Evolutionary conservation across 1,139 yeast genomes (phyloP).

Genomic region (Yamadazyma friedrichii): DNA sequence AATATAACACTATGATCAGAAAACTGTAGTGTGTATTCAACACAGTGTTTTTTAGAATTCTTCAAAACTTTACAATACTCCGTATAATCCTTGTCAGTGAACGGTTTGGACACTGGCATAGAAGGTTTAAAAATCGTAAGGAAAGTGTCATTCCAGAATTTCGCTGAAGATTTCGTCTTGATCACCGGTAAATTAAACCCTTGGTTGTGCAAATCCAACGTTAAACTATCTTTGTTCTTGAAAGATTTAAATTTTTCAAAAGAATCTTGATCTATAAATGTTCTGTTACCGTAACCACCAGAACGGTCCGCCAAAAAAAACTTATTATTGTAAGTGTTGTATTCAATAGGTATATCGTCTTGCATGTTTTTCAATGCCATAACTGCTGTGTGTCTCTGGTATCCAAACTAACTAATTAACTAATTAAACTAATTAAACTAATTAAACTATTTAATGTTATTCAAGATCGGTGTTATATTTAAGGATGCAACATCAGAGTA

Average conservation of each 20-base stretch:
- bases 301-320: constrained; percentile 1
- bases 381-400: too few relatives aligned
- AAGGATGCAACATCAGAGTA: too few relatives aligned
- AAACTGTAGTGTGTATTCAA: neutral
- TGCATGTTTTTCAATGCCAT: neutral
- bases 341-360: constrained; percentile 2
- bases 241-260: constrained; percentile 2
- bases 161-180: neutral
- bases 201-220: constrained; percentile 1
- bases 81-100: neutral
- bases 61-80: constrained; percentile 1
- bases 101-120: neutral
- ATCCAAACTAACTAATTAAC: too few relatives aligned
- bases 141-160: neutral
- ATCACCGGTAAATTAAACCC: constrained; percentile 2
- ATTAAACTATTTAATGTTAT: too few relatives aligned
- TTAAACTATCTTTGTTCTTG: neutral
- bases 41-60: neutral
- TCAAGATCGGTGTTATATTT: too few relatives aligned
- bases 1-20: neutral
- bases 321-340: constrained; percentile 2
- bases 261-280: constrained; percentile 4
- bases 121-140: neutral
- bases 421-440: too few relatives aligned
- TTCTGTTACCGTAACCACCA: neutral